These are phyloP conservation scores for Alternaria arborescens DNA, from an alignment of 2,329 filamentous ascomycete species.

Conservation along the genomic window DNA sequence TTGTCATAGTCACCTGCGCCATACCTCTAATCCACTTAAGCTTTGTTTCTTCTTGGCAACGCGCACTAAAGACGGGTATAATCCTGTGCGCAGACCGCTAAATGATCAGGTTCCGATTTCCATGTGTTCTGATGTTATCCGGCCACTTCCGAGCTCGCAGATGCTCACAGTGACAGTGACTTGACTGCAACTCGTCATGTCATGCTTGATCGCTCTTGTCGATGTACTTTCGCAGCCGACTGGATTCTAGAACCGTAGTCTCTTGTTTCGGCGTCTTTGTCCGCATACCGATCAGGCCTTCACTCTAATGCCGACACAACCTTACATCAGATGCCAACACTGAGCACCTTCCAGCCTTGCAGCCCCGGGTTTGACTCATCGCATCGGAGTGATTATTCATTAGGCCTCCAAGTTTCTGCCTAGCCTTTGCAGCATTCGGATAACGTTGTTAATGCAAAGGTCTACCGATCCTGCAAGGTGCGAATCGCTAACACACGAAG, in stretches of 20 bases:
- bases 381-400: not conserved
- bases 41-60: slow-evolving; percentile 27
- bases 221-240: not conserved
- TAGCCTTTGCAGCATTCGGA: not conserved
- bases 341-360: slow-evolving; percentile 13
- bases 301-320: not conserved
- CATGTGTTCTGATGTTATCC: slow-evolving; percentile 23
- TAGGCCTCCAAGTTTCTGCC: slow-evolving; percentile 7
- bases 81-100: slow-evolving; percentile 19
- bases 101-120: slow-evolving; percentile 12
- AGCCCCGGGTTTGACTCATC: slow-evolving; percentile 27
- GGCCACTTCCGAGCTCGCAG: slow-evolving; percentile 30
- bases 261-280: slow-evolving; percentile 7
- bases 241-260: not conserved
- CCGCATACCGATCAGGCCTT: not conserved
- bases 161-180: slow-evolving; percentile 11
- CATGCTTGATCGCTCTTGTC: not conserved
- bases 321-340: slow-evolving; percentile 16
- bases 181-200: slow-evolving; percentile 6
- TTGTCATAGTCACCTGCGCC: slow-evolving; percentile 29
- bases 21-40: slow-evolving; percentile 29
- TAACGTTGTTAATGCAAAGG: not conserved
- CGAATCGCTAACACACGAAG: not conserved
- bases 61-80: slow-evolving; percentile 23
- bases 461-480: slow-evolving; percentile 7